A percentile compares a stretch with the other conserved stretches of the same genome.
Conservation (phyloP, 2,329 filamentous ascomycete genomes). For the Pseudogymnoascus sp. region DNA sequence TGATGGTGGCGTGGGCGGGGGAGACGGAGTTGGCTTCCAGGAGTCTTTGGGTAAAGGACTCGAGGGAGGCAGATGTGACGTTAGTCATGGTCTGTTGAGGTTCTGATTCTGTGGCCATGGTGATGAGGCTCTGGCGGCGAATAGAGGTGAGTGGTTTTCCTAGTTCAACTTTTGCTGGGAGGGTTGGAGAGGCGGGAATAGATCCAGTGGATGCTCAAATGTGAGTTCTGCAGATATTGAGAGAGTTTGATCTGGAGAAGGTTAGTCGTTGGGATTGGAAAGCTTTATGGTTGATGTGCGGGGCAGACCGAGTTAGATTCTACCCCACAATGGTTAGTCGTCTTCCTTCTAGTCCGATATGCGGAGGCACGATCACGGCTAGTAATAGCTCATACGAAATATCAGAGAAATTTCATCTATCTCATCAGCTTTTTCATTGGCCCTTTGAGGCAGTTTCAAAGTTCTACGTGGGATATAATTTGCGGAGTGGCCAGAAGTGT, state of each 20-base stretch:
- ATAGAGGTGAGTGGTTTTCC: neutral
- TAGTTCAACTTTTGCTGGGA: neutral
- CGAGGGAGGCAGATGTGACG: neutral
- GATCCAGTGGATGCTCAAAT: neutral
- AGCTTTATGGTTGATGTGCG: neutral
- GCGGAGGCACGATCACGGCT: neutral
- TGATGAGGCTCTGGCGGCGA: neutral
- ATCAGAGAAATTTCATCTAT: neutral
- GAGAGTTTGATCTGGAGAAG: neutral
- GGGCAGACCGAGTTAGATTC: neutral
- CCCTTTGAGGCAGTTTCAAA: neutral
- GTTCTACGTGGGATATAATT: neutral
- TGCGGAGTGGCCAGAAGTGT: neutral
- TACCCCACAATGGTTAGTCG: slow-evolving; percentile 1
- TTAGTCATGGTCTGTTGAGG: neutral
- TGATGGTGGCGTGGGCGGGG: slow-evolving; percentile 48
- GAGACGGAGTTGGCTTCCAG: slow-evolving; percentile 56
- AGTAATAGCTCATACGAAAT: neutral
- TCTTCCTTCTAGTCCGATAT: neutral
- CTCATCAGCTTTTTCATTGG: neutral
- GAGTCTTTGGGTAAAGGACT: slow-evolving; percentile 44
- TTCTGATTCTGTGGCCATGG: slow-evolving; percentile 3
- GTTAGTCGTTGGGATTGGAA: neutral
- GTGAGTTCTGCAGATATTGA: neutral
- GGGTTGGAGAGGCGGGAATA: neutral